Percentiles rank a stretch among this genome's conserved stretches.
Conservation (phyloP, 768 basidiomycete genomes). For the Psilocybe cyanescens region DNA sequence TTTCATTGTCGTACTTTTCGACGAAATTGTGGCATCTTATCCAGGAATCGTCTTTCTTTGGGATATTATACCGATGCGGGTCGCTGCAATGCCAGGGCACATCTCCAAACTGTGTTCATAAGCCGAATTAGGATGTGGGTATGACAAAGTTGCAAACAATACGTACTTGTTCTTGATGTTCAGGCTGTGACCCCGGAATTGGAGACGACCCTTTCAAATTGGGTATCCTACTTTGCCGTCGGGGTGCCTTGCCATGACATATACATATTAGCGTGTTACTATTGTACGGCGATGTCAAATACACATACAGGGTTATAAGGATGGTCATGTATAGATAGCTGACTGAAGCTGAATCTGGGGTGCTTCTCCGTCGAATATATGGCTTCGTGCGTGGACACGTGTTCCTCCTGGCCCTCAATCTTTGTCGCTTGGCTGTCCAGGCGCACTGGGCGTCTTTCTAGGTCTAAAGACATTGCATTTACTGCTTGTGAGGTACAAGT, state of each 20-base stretch:
- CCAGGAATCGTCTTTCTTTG: conserved; percentile 27
- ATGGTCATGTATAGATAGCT: conserved; percentile 9
- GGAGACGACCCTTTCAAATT: conserved; percentile 18
- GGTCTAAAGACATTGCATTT: conserved; percentile 6
- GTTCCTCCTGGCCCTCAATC: conserved; percentile 4
- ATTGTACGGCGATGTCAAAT: background rate
- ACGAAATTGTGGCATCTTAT: conserved; percentile 26
- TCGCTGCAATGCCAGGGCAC: conserved; percentile 26
- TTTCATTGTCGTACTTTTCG: conserved; percentile 31
- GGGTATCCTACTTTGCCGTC: conserved; percentile 13
- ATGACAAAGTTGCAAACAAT: background rate
- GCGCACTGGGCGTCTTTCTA: conserved; percentile 7
- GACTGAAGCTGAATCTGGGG: conserved; percentile 10
- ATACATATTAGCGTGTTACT: background rate
- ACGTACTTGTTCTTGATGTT: conserved; percentile 7
- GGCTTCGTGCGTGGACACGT: background rate
- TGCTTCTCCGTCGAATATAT: background rate
- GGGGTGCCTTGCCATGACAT: conserved; percentile 2
- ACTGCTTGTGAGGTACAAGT: background rate
- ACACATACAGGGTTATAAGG: conserved; percentile 13
- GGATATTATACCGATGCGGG: conserved; percentile 20
- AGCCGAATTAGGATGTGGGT: too few species aligned
- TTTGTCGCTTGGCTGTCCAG: conserved; percentile 12
- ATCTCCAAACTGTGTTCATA: background rate
- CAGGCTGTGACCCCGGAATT: conserved; percentile 8